Percentiles rank a stretch among this genome's conserved stretches.
These are phyloP conservation scores for Penicillium sp. DNA, from an alignment of 2,329 filamentous ascomycete species.

Conservation along the genomic window DNA sequence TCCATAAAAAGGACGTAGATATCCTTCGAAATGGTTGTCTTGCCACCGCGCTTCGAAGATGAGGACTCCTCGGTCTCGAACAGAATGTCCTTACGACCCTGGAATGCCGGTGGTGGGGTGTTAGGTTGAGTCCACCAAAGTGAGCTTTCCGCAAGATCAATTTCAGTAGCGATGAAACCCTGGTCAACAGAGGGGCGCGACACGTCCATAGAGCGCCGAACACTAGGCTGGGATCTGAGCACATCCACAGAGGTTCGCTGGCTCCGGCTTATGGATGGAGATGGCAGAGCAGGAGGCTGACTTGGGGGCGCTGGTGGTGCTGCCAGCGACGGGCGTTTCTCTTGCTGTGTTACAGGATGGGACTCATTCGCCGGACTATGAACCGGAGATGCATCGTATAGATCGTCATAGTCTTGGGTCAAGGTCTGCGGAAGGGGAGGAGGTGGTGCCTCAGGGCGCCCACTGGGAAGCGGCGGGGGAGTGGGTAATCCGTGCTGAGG, in stretches of 20 bases:
- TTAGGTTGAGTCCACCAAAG: constrained; percentile 86
- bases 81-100: constrained; percentile 75
- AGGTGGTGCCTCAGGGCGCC: constrained; percentile 25
- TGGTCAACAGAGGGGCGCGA: constrained; percentile 67
- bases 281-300: constrained; percentile 35
- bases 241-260: constrained; percentile 61
- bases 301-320: constrained; percentile 45
- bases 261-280: constrained; percentile 42
- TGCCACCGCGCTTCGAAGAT: constrained; percentile 62
- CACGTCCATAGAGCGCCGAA: constrained; percentile 67
- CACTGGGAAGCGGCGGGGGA: constrained; percentile 15
- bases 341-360: constrained; percentile 29
- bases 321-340: constrained; percentile 42
- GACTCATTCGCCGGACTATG: constrained; percentile 30
- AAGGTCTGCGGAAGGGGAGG: constrained; percentile 12
- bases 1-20: constrained; percentile 88
- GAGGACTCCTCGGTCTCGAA: constrained; percentile 75
- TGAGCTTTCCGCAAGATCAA: constrained; percentile 68
- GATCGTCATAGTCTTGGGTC: constrained; percentile 41
- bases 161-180: constrained; percentile 78
- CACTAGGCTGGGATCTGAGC: constrained; percentile 46
- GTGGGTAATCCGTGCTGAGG: constrained; percentile 31
- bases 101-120: constrained; percentile 71
- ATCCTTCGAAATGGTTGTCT: constrained; percentile 67
- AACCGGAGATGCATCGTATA: constrained; percentile 43